Evolutionary conservation across 1,284 basidiomycete species (phyloP).

Genomic region (Malassezia globosa): DNA sequence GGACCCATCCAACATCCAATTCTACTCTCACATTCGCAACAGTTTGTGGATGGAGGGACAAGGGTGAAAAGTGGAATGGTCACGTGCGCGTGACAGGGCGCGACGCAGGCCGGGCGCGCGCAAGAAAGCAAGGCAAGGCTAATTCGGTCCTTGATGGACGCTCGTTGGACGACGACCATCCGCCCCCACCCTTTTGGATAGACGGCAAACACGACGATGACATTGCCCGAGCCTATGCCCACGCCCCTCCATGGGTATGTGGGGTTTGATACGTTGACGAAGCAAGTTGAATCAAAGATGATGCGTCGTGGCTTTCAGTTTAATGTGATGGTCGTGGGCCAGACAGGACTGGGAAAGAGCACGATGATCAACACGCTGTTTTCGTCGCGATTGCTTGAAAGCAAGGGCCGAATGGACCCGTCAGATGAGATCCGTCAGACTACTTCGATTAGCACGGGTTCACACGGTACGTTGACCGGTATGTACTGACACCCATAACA

Average conservation of each 20-base stretch:
- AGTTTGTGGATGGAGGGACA: too few relatives aligned
- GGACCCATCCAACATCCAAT: too few relatives aligned
- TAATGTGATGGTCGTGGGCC: conserved; percentile 63
- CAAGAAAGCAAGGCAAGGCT: too few relatives aligned
- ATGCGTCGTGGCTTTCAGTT: conserved; percentile 98
- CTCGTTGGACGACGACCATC: too few relatives aligned
- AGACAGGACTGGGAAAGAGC: conserved; percentile 94
- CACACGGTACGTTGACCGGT: conserved; percentile 62
- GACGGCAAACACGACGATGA: conserved; percentile 14
- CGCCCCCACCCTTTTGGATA: too few relatives aligned
- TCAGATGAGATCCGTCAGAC: conserved; percentile 83
- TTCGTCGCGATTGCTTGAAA: conserved; percentile 91
- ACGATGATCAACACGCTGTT: conserved; percentile 98
- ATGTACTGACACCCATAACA: conserved; percentile 45
- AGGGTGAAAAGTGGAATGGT: too few relatives aligned
- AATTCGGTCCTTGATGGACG: too few relatives aligned
- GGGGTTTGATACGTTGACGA: conserved; percentile 59
- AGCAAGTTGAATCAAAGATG: conserved; percentile 97
- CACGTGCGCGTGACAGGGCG: too few relatives aligned
- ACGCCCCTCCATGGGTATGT: conserved; percentile 47
- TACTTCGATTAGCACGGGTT: conserved; percentile 88
- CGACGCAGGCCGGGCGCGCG: not conserved
- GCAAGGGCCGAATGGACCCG: conserved; percentile 79
- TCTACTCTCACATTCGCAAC: too few relatives aligned
- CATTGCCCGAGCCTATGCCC: conserved; percentile 9